Percentiles rank a stretch among this genome's conserved stretches.
phyloP scores from a whole-genome alignment of 768 basidiomycete genomes.

The Suillus clintonianus region DNA sequence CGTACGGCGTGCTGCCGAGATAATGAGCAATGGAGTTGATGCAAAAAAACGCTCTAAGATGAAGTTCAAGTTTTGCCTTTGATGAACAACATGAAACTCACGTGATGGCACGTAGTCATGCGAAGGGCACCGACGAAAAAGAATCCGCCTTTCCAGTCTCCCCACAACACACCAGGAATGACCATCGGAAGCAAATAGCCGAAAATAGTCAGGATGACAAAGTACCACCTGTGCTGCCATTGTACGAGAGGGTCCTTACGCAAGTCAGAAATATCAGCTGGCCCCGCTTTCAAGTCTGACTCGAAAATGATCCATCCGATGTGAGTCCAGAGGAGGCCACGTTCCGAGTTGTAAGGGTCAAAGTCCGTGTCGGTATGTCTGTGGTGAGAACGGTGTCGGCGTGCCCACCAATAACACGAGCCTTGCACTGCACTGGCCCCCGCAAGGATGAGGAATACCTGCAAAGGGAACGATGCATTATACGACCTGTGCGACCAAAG shows the following conservation, averaged over 20 bases:
- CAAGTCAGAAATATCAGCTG: conserved; percentile 73
- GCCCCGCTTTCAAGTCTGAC: conserved; percentile 68
- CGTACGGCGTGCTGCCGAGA: conserved; percentile 79
- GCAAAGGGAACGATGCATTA: conserved; percentile 71
- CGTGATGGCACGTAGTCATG: conserved; percentile 79
- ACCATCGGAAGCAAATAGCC: conserved; percentile 70
- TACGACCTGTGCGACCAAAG: conserved; percentile 87
- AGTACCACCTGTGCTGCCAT: conserved; percentile 79
- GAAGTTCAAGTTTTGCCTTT: conserved; percentile 2
- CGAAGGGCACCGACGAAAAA: conserved; percentile 75
- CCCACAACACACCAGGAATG: conserved; percentile 71
- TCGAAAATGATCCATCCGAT: conserved; percentile 86
- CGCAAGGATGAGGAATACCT: conserved; percentile 67
- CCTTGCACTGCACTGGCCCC: conserved; percentile 86
- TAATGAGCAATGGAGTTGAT: conserved; percentile 90
- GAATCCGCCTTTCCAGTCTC: conserved; percentile 77
- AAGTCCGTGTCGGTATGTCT: conserved; percentile 85
- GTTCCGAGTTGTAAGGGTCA: conserved; percentile 81
- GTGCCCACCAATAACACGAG: conserved; percentile 87
- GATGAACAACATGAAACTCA: conserved; percentile 37
- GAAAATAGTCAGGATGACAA: conserved; percentile 60
- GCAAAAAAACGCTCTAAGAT: conserved; percentile 78
- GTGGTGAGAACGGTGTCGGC: conserved; percentile 82
- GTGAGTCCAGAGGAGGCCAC: conserved; percentile 79
- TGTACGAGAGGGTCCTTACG: conserved; percentile 67